phyloP scores from a whole-genome alignment of 495 filamentous ascomycete species.

The Xylaria sp. region DNA sequence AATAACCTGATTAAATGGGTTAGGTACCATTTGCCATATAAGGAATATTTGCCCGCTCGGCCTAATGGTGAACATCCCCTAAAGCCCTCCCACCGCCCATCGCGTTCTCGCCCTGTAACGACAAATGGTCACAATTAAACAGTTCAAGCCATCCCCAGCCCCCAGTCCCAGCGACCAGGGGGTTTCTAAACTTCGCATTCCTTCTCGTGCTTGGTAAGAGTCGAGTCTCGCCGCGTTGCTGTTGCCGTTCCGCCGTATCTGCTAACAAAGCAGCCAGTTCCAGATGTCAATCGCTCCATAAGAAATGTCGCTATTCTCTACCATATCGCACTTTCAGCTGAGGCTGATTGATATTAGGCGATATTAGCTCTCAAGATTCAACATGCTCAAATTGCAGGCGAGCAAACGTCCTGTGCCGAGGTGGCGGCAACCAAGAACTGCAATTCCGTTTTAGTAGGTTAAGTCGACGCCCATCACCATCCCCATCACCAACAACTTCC shows the following conservation, averaged over 20 bases:
- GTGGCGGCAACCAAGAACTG: constrained; percentile 6
- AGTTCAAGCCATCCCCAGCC: background rate
- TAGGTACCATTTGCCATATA: too few species aligned
- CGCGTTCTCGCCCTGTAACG: background rate
- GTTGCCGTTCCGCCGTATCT: background rate
- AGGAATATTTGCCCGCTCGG: background rate
- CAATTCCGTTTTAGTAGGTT: background rate
- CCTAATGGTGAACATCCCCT: background rate
- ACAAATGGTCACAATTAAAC: constrained; percentile 4
- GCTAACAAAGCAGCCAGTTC: background rate
- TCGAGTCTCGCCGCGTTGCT: too few species aligned
- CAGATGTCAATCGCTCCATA: constrained; percentile 6
- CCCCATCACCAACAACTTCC: background rate
- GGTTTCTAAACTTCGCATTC: background rate
- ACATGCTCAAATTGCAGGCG: constrained; percentile 4
- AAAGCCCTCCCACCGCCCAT: background rate
- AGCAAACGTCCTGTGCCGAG: background rate
- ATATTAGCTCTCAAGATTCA: background rate
- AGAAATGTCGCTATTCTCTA: background rate
- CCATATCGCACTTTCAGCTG: background rate
- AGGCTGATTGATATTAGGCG: background rate
- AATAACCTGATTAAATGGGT: background rate
- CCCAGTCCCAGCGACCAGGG: background rate
- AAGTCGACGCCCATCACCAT: background rate
- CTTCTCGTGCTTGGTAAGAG: constrained; percentile 2